Evolutionary conservation across 2,329 filamentous ascomycete species (phyloP), one percentile per base, ranked within the genome.

Genomic region (Pseudogymnoascus sp.): DNA sequence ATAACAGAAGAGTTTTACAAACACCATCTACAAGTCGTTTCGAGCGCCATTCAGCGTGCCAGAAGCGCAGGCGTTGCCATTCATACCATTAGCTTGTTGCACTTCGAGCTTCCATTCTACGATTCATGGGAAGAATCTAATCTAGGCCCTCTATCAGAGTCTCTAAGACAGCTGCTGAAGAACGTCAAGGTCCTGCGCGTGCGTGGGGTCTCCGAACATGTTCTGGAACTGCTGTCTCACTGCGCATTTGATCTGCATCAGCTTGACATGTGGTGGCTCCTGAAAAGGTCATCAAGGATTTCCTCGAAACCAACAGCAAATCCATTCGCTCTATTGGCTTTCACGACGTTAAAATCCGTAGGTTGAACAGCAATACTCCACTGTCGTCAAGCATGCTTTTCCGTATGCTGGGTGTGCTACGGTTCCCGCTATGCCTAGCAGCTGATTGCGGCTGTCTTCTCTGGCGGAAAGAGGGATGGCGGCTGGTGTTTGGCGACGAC

Each of bases 401-500:
- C 40, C 7, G 62, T 62, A 50, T 36, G 44, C 42, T 36, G 70
- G 46, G 71, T 60, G 31, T 66, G 66, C 16, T 63, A 64, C 62
- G 72, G 70, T 60, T 69, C 37, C 31, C 44, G 34, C 59, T 31
- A 60, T 65, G 61, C 44, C 62, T 42, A 64, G 61, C 62, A 42
- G 64, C 62, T 63, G 53, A 61, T 64, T 64, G 62, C 59, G 42
- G 64, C 12, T 63, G 59, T 62, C 62, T 61, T 61, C 44, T n/a
- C 38, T 62, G 25, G 37, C 28, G 31, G 28, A 42, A 65, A 59
- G 59, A 62, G 37, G 25, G 40, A 56, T 34, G 59, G 63, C 53
- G 60, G 60, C 61, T 31, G 10, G 12, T 44, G 40, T 21, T 44
- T 44, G 11, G 40, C 18, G 1, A 23, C 40, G 10, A 5, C 40